phyloP scores from a whole-genome alignment of 2,329 filamentous ascomycete genomes.

The Juglanconis oblonga region DNA sequence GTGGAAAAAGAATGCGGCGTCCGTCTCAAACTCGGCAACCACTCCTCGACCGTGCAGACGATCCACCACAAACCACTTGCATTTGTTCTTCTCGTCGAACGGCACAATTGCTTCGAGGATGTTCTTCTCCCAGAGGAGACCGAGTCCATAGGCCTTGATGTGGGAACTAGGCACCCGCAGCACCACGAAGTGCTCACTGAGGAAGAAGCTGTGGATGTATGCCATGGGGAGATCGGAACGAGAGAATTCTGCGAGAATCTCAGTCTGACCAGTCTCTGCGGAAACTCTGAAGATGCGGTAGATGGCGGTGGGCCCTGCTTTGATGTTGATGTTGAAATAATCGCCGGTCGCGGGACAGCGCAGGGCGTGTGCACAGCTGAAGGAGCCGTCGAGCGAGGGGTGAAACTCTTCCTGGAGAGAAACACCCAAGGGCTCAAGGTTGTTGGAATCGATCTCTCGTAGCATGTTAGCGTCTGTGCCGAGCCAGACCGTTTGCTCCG shows the following conservation, averaged over 20 bases:
- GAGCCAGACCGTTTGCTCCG: no score
- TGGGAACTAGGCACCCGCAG: conserved; percentile 71
- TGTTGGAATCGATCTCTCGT: conserved; percentile 39
- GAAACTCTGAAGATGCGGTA: conserved; percentile 71
- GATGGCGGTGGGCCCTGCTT: conserved; percentile 50
- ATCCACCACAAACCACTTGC: conserved; percentile 74
- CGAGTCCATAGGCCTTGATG: conserved; percentile 49
- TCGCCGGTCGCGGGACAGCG: conserved; percentile 72
- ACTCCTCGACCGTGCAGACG: conserved; percentile 60
- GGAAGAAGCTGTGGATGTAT: conserved; percentile 81
- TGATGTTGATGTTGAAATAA: conserved; percentile 79
- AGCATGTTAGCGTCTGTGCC: no score
- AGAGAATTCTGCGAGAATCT: conserved; percentile 66
- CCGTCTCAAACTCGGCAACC: conserved; percentile 66
- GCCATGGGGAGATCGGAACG: conserved; percentile 50
- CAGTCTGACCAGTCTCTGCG: conserved; percentile 60
- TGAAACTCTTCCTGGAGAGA: conserved; percentile 59
- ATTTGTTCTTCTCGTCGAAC: conserved; percentile 55
- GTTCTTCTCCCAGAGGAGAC: conserved; percentile 63
- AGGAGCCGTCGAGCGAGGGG: conserved; percentile 62
- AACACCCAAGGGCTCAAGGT: conserved; percentile 68
- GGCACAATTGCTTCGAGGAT: conserved; percentile 64
- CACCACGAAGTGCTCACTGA: conserved; percentile 68
- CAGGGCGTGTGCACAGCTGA: conserved; percentile 70
- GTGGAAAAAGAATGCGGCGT: conserved; percentile 76